These are phyloP conservation scores for Hyphopichia buzzinii DNA, from an alignment of 1,139 yeast species.

Conservation along the genomic window DNA sequence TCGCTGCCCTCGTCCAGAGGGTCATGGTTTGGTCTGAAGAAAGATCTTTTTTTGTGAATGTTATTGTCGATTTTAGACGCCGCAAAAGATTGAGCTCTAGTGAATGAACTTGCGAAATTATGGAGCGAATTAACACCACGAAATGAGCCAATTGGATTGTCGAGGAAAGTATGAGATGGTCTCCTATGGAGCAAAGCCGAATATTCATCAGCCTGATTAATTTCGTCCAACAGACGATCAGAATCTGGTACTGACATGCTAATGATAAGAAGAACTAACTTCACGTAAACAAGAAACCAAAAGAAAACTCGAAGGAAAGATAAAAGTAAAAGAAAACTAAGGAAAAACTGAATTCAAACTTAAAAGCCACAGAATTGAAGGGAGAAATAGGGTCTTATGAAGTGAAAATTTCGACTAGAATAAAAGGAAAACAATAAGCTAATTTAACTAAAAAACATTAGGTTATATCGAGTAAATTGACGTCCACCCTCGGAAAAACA, in stretches of 20 bases:
- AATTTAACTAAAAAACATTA: no score
- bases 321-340: no score
- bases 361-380: no score
- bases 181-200: constrained; percentile 19
- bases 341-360: no score
- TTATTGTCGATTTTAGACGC: constrained; percentile 45
- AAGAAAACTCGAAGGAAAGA: no score
- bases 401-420: no score
- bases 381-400: no score
- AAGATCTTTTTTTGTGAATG: constrained; percentile 42
- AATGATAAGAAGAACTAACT: background rate
- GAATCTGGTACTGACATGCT: background rate
- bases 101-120: constrained; percentile 47
- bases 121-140: constrained; percentile 48
- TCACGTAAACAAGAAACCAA: background rate
- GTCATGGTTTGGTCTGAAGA: constrained; percentile 22
- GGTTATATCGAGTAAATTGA: no score
- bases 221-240: no score
- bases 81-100: constrained; percentile 47
- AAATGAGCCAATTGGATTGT: constrained; percentile 45
- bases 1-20: constrained; percentile 35
- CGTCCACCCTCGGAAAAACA: no score
- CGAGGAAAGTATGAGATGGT: constrained; percentile 30
- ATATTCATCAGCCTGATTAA: constrained; percentile 13
- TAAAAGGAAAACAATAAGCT: no score